These are phyloP conservation scores for Pestalotiopsis sp. DNA, from an alignment of 2,329 filamentous ascomycete genomes.

Conservation along the genomic window DNA sequence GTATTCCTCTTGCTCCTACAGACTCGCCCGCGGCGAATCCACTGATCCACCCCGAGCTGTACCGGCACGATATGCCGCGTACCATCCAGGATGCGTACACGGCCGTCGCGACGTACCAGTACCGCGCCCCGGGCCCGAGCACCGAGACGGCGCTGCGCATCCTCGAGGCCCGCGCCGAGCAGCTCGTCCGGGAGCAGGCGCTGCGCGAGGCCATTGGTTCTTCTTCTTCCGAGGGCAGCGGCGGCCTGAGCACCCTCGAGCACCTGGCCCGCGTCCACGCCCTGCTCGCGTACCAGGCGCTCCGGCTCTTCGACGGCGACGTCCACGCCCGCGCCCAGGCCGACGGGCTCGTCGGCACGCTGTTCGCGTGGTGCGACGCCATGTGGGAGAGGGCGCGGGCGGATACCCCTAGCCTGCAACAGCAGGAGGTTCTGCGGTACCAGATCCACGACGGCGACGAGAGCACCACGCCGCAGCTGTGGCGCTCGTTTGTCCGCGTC, in stretches of 20 bases:
- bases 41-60: slow-evolving; percentile 27
- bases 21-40: slow-evolving; percentile 18
- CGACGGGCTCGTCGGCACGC: slow-evolving; percentile 32
- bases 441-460: not conserved
- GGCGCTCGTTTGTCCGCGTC: slow-evolving; percentile 32
- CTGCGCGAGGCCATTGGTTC: slow-evolving; percentile 17
- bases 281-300: slow-evolving; percentile 34
- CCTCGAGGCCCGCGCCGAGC: slow-evolving; percentile 27
- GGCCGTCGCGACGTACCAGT: slow-evolving; percentile 23
- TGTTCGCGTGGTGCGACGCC: slow-evolving; percentile 27
- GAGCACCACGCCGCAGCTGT: slow-evolving; percentile 15
- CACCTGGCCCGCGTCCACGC: slow-evolving; percentile 28
- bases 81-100: slow-evolving; percentile 30
- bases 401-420: not conserved
- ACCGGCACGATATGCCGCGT: slow-evolving; percentile 26
- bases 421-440: not conserved
- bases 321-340: slow-evolving; percentile 34
- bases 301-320: slow-evolving; percentile 38
- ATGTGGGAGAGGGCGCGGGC: slow-evolving; percentile 22
- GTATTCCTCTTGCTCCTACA: not conserved
- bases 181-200: slow-evolving; percentile 26
- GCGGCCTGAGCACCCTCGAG: slow-evolving; percentile 18
- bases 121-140: slow-evolving; percentile 18
- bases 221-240: not conserved
- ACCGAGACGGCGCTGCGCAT: slow-evolving; percentile 21